Percentiles rank a stretch among this genome's conserved stretches.
These are phyloP conservation scores for Juglanconis sp. DNA, from an alignment of 2,329 filamentous ascomycete genomes.

Conservation along the genomic window DNA sequence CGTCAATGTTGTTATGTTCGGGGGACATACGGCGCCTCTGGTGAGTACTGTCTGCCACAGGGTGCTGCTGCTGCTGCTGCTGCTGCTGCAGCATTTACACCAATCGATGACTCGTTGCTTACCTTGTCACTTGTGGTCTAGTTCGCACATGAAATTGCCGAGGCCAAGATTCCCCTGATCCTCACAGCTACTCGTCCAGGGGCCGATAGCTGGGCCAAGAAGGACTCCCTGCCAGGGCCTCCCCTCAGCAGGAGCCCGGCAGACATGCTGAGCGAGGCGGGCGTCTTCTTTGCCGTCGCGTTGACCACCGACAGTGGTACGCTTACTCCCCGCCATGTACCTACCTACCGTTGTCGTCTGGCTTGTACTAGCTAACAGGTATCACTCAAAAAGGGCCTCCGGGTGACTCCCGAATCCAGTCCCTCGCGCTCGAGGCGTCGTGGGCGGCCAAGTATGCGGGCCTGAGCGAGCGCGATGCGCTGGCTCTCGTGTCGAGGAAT, in stretches of 20 bases:
- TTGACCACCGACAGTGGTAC: constrained; percentile 24
- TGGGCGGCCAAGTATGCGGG: constrained; percentile 40
- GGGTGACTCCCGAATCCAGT: constrained; percentile 36
- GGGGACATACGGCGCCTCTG: constrained; percentile 36
- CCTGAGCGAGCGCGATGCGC: constrained; percentile 29
- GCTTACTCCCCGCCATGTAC: not conserved
- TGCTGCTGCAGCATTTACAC: not conserved
- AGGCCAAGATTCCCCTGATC: constrained; percentile 39
- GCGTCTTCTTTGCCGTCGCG: constrained; percentile 35
- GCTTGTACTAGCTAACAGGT: not conserved
- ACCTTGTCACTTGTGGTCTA: constrained; percentile 13
- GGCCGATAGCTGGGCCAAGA: constrained; percentile 33
- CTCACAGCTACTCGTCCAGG: constrained; percentile 35
- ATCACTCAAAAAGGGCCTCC: constrained; percentile 20
- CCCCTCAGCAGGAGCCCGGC: constrained; percentile 38
- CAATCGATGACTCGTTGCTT: not conserved
- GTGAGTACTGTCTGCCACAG: constrained; percentile 22
- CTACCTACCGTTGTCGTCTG: not conserved
- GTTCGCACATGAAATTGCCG: constrained; percentile 37
- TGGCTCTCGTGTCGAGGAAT: constrained; percentile 37
- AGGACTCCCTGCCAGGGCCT: constrained; percentile 37
- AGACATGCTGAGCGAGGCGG: constrained; percentile 36
- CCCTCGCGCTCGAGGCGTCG: constrained; percentile 35
- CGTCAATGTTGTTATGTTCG: constrained; percentile 35
- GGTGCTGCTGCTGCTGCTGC: too few species aligned